Evolutionary conservation across 31 red algal species (phyloP).

Genomic region (Porphyra umbilicalis): DNA sequence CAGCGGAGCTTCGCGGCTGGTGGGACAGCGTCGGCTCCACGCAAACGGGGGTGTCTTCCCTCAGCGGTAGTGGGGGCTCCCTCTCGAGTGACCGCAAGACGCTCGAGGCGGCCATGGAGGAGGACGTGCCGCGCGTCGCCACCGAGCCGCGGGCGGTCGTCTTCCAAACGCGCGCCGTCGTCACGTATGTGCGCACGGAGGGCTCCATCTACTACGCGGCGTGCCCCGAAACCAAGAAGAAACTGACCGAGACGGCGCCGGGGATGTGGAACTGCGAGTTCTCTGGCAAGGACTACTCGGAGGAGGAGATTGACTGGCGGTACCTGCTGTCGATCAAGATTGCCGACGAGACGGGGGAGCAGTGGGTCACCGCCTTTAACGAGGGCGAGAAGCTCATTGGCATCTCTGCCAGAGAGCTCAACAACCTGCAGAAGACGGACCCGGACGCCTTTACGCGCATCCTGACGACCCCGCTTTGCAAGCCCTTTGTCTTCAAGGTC

Average conservation of each 20-base stretch:
- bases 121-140: slow-evolving; percentile 44
- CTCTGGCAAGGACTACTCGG: slow-evolving; percentile 38
- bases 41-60: slow-evolving; percentile 13
- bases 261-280: slow-evolving; percentile 61
- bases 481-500: slow-evolving; percentile 59
- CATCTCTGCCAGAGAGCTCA: slow-evolving; percentile 46
- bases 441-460: slow-evolving; percentile 25
- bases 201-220: slow-evolving; percentile 62
- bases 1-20: slow-evolving; percentile 74
- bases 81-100: slow-evolving; percentile 56
- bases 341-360: slow-evolving; percentile 41
- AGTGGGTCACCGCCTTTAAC: slow-evolving; percentile 69
- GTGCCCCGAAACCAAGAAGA: slow-evolving; percentile 68
- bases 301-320: slow-evolving; percentile 49
- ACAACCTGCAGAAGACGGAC: slow-evolving; percentile 37
- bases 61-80: slow-evolving; percentile 26
- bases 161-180: slow-evolving; percentile 28
- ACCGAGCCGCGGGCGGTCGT: slow-evolving; percentile 20
- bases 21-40: slow-evolving; percentile 67
- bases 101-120: slow-evolving; percentile 37
- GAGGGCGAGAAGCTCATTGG: slow-evolving; percentile 62
- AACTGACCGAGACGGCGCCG: slow-evolving; percentile 29
- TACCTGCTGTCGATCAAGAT: slow-evolving; percentile 68
- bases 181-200: slow-evolving; percentile 47
- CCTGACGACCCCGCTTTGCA: slow-evolving; percentile 35